Percentiles rank a stretch among this genome's conserved stretches.
phyloP scores from a whole-genome alignment of 208 protist species.

The Crithidia mellificae region DNA sequence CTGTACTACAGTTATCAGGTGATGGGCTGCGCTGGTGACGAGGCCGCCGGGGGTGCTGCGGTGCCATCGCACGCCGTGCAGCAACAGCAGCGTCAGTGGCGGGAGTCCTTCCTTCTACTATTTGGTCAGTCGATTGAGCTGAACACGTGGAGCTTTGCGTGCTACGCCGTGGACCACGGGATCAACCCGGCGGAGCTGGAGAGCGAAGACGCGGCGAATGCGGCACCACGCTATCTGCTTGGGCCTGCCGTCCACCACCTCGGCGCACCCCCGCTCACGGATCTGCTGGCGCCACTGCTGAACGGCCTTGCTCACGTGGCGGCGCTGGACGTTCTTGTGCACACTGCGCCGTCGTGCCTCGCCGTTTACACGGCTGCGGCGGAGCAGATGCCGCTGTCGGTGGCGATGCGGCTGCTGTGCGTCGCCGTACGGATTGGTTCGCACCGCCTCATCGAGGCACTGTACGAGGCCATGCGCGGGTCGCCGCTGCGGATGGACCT shows the following conservation, averaged over 20 bases:
- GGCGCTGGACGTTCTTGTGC: constrained; percentile 58
- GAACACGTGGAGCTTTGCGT: constrained; percentile 47
- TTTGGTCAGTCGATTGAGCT: constrained; percentile 47
- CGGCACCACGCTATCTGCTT: constrained; percentile 12
- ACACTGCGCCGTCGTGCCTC: constrained; percentile 45
- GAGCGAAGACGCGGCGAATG: neutral
- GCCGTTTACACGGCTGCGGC: constrained; percentile 29
- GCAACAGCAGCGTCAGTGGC: constrained; percentile 36
- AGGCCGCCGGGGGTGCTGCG: neutral
- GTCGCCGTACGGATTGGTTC: constrained; percentile 53
- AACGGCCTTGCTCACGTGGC: constrained; percentile 52
- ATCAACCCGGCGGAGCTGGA: constrained; percentile 29
- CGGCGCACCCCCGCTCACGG: constrained; percentile 40
- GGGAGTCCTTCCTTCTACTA: constrained; percentile 48
- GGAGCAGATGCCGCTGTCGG: constrained; percentile 32
- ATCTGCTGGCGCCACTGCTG: constrained; percentile 51
- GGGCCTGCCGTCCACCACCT: constrained; percentile 34
- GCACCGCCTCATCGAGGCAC: constrained; percentile 42
- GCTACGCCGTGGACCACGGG: constrained; percentile 63
- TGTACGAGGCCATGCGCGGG: constrained; percentile 41
- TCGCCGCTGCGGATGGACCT: constrained; percentile 29
- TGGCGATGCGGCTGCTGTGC: constrained; percentile 65
- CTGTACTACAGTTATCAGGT: constrained; percentile 53
- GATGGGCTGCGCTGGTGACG: constrained; percentile 9
- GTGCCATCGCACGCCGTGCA: constrained; percentile 7